Base-by-base conservation (phyloP, 164 flowering plant species). In the Cinnamomum chago region DNA sequence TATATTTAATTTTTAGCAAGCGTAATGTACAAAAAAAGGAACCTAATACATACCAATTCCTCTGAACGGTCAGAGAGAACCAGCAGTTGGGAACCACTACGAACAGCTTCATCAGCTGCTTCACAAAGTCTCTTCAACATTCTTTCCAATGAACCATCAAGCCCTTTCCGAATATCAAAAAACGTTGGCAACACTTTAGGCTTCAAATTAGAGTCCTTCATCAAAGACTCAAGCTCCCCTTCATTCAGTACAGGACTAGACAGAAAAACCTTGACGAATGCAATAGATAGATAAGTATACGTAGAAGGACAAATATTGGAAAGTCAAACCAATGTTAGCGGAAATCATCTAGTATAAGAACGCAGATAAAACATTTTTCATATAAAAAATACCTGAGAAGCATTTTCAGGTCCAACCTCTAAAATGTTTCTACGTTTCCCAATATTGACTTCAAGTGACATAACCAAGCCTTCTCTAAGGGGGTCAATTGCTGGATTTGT, bases 401-500 rank as follows among this genome's bases (percentile, higher is more conserved):
- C 99, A 84, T 94, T 96, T 71, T 94, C 95, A 72, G 99, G 98
- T 76, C 99, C 99, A 85, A 86, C 86, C 79, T 91, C 98, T 82
- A 95, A 82, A 74, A 96, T 90, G 81, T 96, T 96, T 72, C 94
- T 83, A 70, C 99, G 88, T 84, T 94, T 94, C 62, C 99, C 99
- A 78, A 96, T 83, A 82, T 87, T 94, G 70, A 94, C 93, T 82
- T 96, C 99, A 81, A 96, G 98, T 76, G 99, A 96, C 99, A 96
- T 96, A 68, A 96, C 99, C 58, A 96, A 82, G 65, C 99, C 99
- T 89, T 96, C 99, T 85, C 99, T 84, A 17, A 96, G 94, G 64
- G 99, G 99, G 72, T 96, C 99, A 79, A 96, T 96, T 17, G 99
- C 98, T 70, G 99, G 99, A 84, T 96, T 96, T 76, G 99, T 96